Conservation (phyloP, 768 basidiomycete genomes). For the Trametes maxima region DNA sequence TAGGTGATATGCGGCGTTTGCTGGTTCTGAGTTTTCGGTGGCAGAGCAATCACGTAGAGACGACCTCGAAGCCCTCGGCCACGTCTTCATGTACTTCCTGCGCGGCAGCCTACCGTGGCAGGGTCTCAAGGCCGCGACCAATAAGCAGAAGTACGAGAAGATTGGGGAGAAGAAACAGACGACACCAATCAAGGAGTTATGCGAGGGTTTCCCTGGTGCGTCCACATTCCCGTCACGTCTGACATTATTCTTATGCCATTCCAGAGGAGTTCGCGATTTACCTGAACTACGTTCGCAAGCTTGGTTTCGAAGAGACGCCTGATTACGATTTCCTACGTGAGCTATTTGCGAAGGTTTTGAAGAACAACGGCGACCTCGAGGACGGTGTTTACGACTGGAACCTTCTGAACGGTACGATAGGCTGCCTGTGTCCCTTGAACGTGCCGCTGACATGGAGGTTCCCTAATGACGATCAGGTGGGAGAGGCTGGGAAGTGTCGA, state of each 20-base stretch:
- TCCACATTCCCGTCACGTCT: slow-evolving; percentile 5
- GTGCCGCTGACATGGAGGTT: slow-evolving; percentile 9
- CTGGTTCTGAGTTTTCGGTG: slow-evolving; percentile 11
- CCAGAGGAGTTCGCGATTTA: slow-evolving; percentile 98
- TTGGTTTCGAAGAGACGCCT: slow-evolving; percentile 98
- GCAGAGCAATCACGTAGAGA: slow-evolving; percentile 91
- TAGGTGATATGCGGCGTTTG: background rate
- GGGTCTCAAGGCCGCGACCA: slow-evolving; percentile 97
- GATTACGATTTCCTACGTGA: slow-evolving; percentile 99
- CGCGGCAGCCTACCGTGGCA: slow-evolving; percentile 98
- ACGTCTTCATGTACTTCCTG: slow-evolving; percentile 99
- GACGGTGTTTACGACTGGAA: slow-evolving; percentile 99
- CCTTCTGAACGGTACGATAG: slow-evolving; percentile 69
- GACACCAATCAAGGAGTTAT: slow-evolving; percentile 95
- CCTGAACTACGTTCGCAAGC: slow-evolving; percentile 97
- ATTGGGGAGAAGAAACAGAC: slow-evolving; percentile 99
- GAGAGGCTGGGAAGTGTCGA: slow-evolving; percentile 89
- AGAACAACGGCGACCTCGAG: slow-evolving; percentile 87
- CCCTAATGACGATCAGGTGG: slow-evolving; percentile 54
- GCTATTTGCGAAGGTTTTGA: slow-evolving; percentile 91
- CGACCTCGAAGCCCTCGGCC: slow-evolving; percentile 97
- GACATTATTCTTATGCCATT: slow-evolving; percentile 2
- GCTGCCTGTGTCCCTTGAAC: background rate
- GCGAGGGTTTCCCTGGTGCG: slow-evolving; percentile 92
- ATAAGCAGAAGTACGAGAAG: slow-evolving; percentile 99